Evolutionary conservation across 257 asterid species (phyloP).

Genomic region (Fraxinus quadrangulata): DNA sequence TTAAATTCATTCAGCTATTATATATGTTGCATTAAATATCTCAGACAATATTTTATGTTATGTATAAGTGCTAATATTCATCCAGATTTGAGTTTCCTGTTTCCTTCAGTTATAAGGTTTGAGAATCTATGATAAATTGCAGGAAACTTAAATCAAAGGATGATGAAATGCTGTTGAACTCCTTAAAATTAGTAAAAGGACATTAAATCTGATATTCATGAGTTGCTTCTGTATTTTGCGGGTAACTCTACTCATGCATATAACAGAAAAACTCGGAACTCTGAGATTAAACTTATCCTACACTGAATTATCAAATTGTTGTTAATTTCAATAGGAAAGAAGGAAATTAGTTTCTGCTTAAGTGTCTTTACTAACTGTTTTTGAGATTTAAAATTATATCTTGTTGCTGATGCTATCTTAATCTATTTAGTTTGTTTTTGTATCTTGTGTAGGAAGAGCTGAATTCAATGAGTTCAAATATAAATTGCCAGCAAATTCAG

Average conservation of each 20-base stretch:
- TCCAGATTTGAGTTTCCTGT: not conserved
- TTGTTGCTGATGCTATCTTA: not conserved
- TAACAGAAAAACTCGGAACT: not conserved
- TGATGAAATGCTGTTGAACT: not conserved
- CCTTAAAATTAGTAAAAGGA: not conserved
- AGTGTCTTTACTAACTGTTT: not conserved
- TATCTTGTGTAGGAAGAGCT: slow-evolving; percentile 53
- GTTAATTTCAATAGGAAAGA: not conserved
- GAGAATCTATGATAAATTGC: not conserved
- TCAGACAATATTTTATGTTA: not conserved
- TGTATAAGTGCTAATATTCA: not conserved
- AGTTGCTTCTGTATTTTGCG: not conserved
- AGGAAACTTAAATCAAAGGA: not conserved
- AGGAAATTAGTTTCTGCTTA: not conserved
- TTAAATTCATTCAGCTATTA: not conserved
- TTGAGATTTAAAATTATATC: not conserved
- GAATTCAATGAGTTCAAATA: slow-evolving; percentile 35
- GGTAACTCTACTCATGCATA: not conserved
- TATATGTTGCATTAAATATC: not conserved
- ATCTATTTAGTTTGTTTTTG: not conserved
- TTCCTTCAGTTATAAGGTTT: not conserved
- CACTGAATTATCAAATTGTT: not conserved
- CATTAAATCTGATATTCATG: not conserved
- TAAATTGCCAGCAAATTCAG: slow-evolving; percentile 37
- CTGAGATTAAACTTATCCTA: not conserved